Base-by-base conservation (phyloP, 2,329 filamentous ascomycete species). In the Neoscytalidium dimidiatum region DNA sequence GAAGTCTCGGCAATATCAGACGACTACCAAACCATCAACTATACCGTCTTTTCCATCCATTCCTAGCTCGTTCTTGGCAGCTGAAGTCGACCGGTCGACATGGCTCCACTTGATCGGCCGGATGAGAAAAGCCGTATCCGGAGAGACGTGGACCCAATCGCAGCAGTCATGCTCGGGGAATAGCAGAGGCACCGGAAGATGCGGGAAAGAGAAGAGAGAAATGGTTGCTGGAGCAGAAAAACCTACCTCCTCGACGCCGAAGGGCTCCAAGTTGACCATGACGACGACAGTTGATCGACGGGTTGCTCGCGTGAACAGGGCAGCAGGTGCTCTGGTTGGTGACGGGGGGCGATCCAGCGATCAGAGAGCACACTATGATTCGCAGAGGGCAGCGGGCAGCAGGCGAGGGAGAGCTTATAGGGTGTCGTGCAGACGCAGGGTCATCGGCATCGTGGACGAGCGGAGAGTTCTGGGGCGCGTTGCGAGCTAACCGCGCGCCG, bases 251-350 rank as follows among this genome's bases (percentile, higher is more conserved):
- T 64, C 61, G 14, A 64, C 61, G 8, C 43, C 61, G 19, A 64
- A 64, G 17, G 48, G 61, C 49, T 64, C 61, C 28, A 64, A 9
- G 8, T 44, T 28, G 26, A 64, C 61, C 61, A 64, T 1, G 80
- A 28, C 33, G 43, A 26, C 58, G 23, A 11, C 21, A 41, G 56
- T 33, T 60, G 56, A 46, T 60, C 56, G 38, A 23, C 56, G 28
- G 52, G 19, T 3, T 9, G 41, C 56, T 46, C 28, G 56, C n/a
- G 56, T 23, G 56, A 60, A 60, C 56, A n/a, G 56, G 56, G 41
- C 56, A 60, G 56, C 26, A 21, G 56, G 56, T 8, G 56, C 41
- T 44, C 56, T 60, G 56, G 31, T 60, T 60, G 56, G 56, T 13
- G 56, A 21, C 46, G 56, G 21, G 38, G 56, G 33, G 56, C 53